A percentile compares a stretch with the other conserved stretches of the same genome.
These are phyloP conservation scores for Hanseniaspora guilliermondii DNA, from an alignment of 805 yeast species.

Conservation along the genomic window DNA sequence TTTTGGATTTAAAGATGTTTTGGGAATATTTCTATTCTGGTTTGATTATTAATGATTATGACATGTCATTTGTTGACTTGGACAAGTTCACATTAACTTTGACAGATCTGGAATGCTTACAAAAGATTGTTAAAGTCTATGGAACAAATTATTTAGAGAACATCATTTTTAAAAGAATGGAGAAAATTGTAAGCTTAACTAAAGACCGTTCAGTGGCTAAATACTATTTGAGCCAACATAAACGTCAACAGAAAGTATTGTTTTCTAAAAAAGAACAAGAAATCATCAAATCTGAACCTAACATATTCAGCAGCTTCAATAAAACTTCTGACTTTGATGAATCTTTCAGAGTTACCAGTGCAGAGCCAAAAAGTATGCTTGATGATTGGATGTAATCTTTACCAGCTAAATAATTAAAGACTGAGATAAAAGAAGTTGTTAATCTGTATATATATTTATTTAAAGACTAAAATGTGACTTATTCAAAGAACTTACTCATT, in stretches of 20 bases:
- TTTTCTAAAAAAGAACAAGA: not conserved
- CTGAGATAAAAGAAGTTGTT: not conserved
- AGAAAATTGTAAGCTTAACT: not conserved
- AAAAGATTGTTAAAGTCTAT: not conserved
- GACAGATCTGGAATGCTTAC: not conserved
- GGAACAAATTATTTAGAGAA: not conserved
- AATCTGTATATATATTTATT: not conserved
- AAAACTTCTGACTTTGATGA: not conserved
- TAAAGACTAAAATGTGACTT: slow-evolving; percentile 4
- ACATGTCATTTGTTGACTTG: not conserved
- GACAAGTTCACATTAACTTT: not conserved
- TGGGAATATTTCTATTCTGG: slow-evolving; percentile 12
- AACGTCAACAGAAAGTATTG: not conserved
- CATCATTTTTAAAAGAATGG: not conserved
- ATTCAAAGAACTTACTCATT: slow-evolving; percentile 50
- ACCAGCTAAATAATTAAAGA: not conserved
- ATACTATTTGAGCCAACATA: not conserved
- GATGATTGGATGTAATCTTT: slow-evolving; percentile 26
- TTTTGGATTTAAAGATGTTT: not conserved
- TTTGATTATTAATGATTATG: not conserved
- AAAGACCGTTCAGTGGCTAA: not conserved
- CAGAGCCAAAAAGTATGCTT: slow-evolving; percentile 22
- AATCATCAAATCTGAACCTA: not conserved
- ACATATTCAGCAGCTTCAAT: not conserved
- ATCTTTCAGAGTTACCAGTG: not conserved